phyloP scores from a whole-genome alignment of 371 early-diverging fungal species.

The Choanephora cucurbitarum region DNA sequence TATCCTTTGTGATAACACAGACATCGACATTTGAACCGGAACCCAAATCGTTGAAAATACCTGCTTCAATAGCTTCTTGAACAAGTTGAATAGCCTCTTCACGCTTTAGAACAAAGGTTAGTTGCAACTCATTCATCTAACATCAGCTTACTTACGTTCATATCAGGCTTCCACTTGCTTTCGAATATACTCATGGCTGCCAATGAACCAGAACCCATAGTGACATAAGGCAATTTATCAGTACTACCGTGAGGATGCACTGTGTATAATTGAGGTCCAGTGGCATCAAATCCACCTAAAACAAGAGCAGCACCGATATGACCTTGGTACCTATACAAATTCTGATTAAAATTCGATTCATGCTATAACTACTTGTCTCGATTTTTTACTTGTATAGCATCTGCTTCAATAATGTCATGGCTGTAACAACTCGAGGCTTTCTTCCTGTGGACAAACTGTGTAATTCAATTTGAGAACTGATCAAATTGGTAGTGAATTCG shows the following conservation, averaged over 20 bases:
- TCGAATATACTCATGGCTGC: constrained; percentile 99
- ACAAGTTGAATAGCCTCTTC: constrained; percentile 95
- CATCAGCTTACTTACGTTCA: constrained; percentile 74
- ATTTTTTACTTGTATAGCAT: constrained; percentile 90
- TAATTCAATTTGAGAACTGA: constrained; percentile 92
- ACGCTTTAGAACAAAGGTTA: constrained; percentile 59
- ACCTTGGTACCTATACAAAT: constrained; percentile 97
- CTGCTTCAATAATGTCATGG: constrained; percentile 96
- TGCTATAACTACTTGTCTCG: too few species aligned
- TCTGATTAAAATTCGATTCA: too few species aligned
- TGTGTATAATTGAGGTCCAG: constrained; percentile 92
- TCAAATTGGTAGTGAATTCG: constrained; percentile 93
- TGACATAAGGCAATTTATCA: constrained; percentile 94
- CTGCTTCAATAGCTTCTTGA: constrained; percentile 95
- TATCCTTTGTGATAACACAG: constrained; percentile 83
- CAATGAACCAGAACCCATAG: constrained; percentile 98
- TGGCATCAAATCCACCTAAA: constrained; percentile 95
- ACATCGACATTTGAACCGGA: constrained; percentile 99
- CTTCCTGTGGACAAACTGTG: constrained; percentile 91
- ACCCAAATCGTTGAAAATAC: constrained; percentile 99
- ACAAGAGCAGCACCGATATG: constrained; percentile 98
- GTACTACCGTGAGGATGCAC: constrained; percentile 98
- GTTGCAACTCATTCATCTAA: too few species aligned
- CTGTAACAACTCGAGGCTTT: constrained; percentile 89
- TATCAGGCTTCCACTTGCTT: constrained; percentile 79